phyloP scores from a whole-genome alignment of 768 basidiomycete genomes.

The Infundibulicybe gibba region DNA sequence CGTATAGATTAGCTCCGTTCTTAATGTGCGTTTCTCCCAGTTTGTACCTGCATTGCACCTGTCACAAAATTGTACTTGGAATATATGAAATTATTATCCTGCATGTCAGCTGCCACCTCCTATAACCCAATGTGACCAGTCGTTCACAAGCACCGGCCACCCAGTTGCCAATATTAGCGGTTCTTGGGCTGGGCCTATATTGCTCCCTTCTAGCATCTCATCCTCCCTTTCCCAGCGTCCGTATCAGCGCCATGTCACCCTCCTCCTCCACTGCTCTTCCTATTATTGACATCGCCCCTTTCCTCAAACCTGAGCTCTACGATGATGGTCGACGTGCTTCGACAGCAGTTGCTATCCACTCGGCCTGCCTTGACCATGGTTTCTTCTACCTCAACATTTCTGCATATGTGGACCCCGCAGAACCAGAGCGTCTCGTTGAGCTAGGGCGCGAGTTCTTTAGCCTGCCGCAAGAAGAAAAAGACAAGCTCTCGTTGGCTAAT shows the following conservation, averaged over 20 bases:
- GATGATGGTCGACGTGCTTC: slow-evolving; percentile 35
- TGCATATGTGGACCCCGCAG: slow-evolving; percentile 47
- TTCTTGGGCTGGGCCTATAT: too few species aligned
- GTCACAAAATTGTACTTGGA: too few species aligned
- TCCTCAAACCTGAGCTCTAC: slow-evolving; percentile 34
- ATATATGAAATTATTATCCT: too few species aligned
- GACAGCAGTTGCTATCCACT: slow-evolving; percentile 58
- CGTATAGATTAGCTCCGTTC: not conserved
- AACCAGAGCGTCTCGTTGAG: slow-evolving; percentile 61
- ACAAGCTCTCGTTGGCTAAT: slow-evolving; percentile 60
- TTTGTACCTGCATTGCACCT: too few species aligned
- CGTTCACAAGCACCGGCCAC: too few species aligned
- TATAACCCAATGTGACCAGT: too few species aligned
- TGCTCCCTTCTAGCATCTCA: too few species aligned
- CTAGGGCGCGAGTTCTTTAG: slow-evolving; percentile 74
- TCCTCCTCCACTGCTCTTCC: slow-evolving; percentile 39
- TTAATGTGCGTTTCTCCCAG: too few species aligned
- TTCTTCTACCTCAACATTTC: slow-evolving; percentile 88
- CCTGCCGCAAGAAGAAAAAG: slow-evolving; percentile 74
- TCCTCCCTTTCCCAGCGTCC: too few species aligned
- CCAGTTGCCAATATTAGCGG: too few species aligned
- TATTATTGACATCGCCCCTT: slow-evolving; percentile 71
- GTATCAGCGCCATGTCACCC: too few species aligned
- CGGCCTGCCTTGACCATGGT: slow-evolving; percentile 73
- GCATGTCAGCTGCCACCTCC: too few species aligned